A percentile compares a stretch with the other conserved stretches of the same genome.
Conservation (phyloP, 306 rosid species). For the Trichosanthes cucumerina region DNA sequence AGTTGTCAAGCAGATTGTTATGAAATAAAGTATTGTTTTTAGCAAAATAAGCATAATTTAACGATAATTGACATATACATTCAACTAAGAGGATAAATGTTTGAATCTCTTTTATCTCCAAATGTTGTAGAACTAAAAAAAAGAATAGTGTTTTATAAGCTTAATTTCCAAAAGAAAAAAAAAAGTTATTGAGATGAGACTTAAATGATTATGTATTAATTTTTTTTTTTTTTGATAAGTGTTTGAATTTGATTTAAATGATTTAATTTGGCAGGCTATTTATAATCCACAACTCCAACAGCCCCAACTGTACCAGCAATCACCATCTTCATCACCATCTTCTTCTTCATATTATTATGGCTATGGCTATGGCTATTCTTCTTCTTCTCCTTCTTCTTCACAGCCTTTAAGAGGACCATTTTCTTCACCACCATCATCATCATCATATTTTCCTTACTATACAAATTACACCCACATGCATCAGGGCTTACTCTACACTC, state of each 20-base stretch:
- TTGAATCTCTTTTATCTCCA: too few relatives aligned
- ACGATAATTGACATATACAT: too few relatives aligned
- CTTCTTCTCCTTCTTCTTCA: neutral
- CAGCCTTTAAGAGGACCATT: neutral
- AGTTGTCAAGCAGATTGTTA: too few relatives aligned
- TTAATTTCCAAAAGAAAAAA: too few relatives aligned
- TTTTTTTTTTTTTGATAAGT: too few relatives aligned
- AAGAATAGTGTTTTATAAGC: too few relatives aligned
- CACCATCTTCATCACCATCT: neutral
- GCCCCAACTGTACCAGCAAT: neutral
- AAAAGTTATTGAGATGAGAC: too few relatives aligned
- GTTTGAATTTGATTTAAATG: neutral
- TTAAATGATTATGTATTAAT: too few relatives aligned
- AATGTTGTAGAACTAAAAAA: too few relatives aligned
- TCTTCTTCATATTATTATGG: slow-evolving; percentile 2
- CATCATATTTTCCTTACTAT: neutral
- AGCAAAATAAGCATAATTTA: too few relatives aligned
- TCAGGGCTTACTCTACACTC: neutral
- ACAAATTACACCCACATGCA: neutral
- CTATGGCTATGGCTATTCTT: neutral
- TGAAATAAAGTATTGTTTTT: too few relatives aligned
- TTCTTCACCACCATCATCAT: neutral
- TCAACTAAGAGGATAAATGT: too few relatives aligned
- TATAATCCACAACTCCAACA: neutral
- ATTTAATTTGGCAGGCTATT: neutral